A percentile compares a stretch with the other conserved stretches of the same genome.
phyloP scores from a whole-genome alignment of 1,284 basidiomycete genomes.

The Melanopsichium pennsylvanicum region DNA sequence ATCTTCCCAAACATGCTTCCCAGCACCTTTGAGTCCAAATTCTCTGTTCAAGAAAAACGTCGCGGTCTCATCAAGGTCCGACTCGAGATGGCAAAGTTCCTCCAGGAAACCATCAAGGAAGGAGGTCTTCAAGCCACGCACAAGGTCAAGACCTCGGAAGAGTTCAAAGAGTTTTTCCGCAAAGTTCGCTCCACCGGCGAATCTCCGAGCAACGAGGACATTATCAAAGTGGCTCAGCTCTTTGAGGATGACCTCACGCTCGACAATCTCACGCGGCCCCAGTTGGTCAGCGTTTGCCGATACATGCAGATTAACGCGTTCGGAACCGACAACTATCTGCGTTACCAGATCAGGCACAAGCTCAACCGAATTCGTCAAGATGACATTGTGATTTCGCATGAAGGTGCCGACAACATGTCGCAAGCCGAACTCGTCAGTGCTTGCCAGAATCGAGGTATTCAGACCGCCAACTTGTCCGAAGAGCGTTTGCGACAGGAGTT shows the following conservation, averaged over 20 bases:
- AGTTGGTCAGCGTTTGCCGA: conserved; percentile 94
- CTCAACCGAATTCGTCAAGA: conserved; percentile 86
- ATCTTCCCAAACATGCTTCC: conserved; percentile 99
- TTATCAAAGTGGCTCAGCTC: conserved; percentile 92
- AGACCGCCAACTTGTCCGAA: conserved; percentile 76
- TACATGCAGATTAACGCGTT: conserved; percentile 96
- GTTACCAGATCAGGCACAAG: conserved; percentile 87
- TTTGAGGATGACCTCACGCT: conserved; percentile 98
- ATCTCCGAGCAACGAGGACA: conserved; percentile 83
- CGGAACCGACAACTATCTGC: conserved; percentile 97
- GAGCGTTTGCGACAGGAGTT: conserved; percentile 81
- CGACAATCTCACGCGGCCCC: conserved; percentile 95
- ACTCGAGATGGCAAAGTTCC: conserved; percentile 98
- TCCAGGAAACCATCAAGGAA: conserved; percentile 95
- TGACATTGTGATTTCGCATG: conserved; percentile 84
- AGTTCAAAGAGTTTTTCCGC: conserved; percentile 99
- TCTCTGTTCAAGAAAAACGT: conserved; percentile 84
- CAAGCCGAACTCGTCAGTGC: conserved; percentile 88
- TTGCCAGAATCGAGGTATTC: conserved; percentile 92
- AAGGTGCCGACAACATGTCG: conserved; percentile 90
- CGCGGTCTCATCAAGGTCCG: conserved; percentile 92
- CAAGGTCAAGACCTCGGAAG: conserved; percentile 87
- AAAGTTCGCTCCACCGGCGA: conserved; percentile 97
- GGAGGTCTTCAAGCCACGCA: conserved; percentile 84
- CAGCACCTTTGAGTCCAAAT: conserved; percentile 97